Conservation (phyloP, 2,329 filamentous ascomycete species). For the Xylariaceae sp. region DNA sequence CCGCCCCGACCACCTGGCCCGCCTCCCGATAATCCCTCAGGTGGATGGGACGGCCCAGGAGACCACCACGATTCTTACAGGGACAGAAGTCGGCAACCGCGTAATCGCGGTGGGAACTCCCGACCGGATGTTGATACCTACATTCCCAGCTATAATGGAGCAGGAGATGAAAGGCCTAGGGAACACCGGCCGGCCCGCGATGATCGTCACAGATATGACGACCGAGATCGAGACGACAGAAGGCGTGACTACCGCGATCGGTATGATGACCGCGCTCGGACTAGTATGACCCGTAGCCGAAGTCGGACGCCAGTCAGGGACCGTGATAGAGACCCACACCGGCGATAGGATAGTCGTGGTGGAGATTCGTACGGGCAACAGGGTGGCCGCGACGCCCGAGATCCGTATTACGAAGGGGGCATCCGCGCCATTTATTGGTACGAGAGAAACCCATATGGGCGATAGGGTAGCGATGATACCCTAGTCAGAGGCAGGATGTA, state of each 20-base stretch:
- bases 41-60: slow-evolving; percentile 33
- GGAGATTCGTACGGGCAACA: too few species aligned
- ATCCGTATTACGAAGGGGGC: too few species aligned
- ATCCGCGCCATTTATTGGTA: too few species aligned
- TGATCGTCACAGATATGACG: slow-evolving; percentile 32
- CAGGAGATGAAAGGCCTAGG: slow-evolving; percentile 32
- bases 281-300: slow-evolving; percentile 41
- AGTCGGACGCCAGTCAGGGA: slow-evolving; percentile 39
- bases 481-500: too few species aligned
- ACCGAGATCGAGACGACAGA: slow-evolving; percentile 36
- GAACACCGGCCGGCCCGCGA: slow-evolving; percentile 35
- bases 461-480: too few species aligned
- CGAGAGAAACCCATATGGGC: too few species aligned
- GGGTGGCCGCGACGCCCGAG: too few species aligned
- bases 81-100: slow-evolving; percentile 32
- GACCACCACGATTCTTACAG: slow-evolving; percentile 42
- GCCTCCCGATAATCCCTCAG: slow-evolving; percentile 38
- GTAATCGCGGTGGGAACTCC: slow-evolving; percentile 29
- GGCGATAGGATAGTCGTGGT: slow-evolving; percentile 38
- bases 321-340: slow-evolving; percentile 47
- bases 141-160: slow-evolving; percentile 44
- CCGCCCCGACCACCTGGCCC: slow-evolving; percentile 44
- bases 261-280: slow-evolving; percentile 34
- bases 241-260: slow-evolving; percentile 37
- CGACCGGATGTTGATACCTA: slow-evolving; percentile 46